Percentiles rank a stretch among this genome's conserved stretches.
These are phyloP conservation scores for Coniochaeta sp. DNA, from an alignment of 2,329 filamentous ascomycete species.

Conservation along the genomic window DNA sequence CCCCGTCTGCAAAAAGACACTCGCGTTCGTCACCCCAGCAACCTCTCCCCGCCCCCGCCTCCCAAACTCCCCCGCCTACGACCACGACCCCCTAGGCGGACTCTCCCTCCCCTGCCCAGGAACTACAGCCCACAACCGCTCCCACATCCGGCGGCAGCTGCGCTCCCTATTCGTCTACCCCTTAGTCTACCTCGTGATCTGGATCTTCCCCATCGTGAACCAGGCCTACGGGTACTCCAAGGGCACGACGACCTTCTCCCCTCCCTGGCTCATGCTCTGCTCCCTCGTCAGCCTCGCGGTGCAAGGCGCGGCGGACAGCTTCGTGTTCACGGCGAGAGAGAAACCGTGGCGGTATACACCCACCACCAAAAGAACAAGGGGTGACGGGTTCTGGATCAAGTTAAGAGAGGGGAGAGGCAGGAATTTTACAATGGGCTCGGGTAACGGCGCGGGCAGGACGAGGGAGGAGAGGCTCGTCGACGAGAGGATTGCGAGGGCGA, in stretches of 20 bases:
- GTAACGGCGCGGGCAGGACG: constrained; percentile 31
- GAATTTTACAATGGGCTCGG: constrained; percentile 8
- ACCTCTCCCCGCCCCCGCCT: not conserved
- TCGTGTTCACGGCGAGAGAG: constrained; percentile 63
- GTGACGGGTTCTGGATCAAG: constrained; percentile 22
- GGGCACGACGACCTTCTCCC: no score
- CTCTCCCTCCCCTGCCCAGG: not conserved
- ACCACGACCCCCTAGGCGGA: no score
- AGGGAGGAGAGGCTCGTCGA: constrained; percentile 47
- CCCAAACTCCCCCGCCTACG: no score
- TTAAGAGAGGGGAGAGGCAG: constrained; percentile 15
- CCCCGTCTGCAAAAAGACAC: not conserved
- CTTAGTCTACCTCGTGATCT: constrained; percentile 62
- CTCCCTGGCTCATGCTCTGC: constrained; percentile 46
- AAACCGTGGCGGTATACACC: constrained; percentile 59
- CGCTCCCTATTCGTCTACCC: constrained; percentile 72
- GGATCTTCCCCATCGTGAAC: constrained; percentile 63
- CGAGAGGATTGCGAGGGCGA: constrained; percentile 36
- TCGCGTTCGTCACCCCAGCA: not conserved
- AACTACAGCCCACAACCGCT: constrained; percentile 36
- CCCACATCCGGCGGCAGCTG: constrained; percentile 59
- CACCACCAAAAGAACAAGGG: no score
- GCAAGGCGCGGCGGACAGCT: constrained; percentile 62
- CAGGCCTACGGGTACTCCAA: constrained; percentile 56
- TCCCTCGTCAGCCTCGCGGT: constrained; percentile 52